These are phyloP conservation scores for Straminergon stramineum DNA, from an alignment of 225 moss, liverwort and hornwort species.

Conservation along the genomic window DNA sequence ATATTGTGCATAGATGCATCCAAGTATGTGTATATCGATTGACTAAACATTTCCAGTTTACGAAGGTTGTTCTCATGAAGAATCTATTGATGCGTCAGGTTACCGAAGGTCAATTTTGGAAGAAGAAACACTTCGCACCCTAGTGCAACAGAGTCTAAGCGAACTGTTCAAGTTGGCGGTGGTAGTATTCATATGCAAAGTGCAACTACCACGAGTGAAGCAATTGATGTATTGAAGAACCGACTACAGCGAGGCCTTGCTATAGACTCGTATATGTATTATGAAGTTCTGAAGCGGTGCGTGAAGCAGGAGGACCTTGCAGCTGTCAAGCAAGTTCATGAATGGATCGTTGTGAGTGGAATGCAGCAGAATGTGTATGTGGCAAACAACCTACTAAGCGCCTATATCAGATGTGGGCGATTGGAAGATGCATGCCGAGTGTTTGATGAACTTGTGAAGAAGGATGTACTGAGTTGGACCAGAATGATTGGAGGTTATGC, in stretches of 20 bases:
- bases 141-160: neutral
- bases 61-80: neutral
- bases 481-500: neutral
- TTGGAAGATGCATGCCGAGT: neutral
- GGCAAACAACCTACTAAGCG: neutral
- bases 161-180: neutral
- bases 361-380: neutral
- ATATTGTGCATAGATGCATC: neutral
- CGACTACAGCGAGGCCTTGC: neutral
- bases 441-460: neutral
- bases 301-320: neutral
- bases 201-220: neutral
- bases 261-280: neutral
- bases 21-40: neutral
- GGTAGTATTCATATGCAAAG: neutral
- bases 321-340: neutral
- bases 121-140: neutral
- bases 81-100: neutral
- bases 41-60: neutral
- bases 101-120: neutral
- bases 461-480: neutral
- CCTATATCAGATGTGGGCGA: neutral
- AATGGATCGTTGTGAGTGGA: neutral
- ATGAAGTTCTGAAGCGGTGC: neutral
- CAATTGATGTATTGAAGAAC: neutral